Base-by-base conservation (phyloP, 441 rosid genomes). In the Populus trichocarpa region DNA sequence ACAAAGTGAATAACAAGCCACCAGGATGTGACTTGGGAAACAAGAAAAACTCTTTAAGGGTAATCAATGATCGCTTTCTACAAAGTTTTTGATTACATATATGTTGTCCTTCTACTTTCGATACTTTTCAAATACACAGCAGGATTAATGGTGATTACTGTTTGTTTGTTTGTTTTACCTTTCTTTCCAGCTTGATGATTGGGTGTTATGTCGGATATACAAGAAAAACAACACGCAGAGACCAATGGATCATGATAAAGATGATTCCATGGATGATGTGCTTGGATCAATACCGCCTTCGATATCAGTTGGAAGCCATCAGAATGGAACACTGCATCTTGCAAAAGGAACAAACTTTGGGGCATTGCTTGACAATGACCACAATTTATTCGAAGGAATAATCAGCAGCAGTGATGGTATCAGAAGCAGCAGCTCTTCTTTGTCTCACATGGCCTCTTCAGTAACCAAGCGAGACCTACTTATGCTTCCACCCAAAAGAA, bases 191-290 rank as follows among this genome's bases (percentile, higher is more conserved):
- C 90, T 93, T 75, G 98, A 93, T 82, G 97, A 93, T 77, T 92
- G 97, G 98, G 97, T 93, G 75, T 75, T 92, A 67, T 93, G 98
- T 82, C 90, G 98, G 73, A 90, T 93, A 80, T 93, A 92, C 83
- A 92, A 93, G 88, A 93, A 92, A 75, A 90, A 86, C 73, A 87
- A 81, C 74, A 72, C 90, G 13, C 91, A 92, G n/a, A 80, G 95
- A 74, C 71, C 78, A 71, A 14, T 76, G 79, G 85, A 80, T 81
- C 90, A 75, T 10, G 90, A 88, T 16, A 89, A 83, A 80, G 92
- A 89, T 63, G 84, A 82, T 65, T 69, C 85, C 2, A 77, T 85
- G 81, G 95, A 87, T 30, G 93, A 86, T 66, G 77, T 92, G 89
- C 72, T 84, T 64, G 85, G 84, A 71, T 77, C 88, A n/a, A 75